Base-by-base conservation (phyloP, 306 rosid genomes). In the Prunus davidiana region DNA sequence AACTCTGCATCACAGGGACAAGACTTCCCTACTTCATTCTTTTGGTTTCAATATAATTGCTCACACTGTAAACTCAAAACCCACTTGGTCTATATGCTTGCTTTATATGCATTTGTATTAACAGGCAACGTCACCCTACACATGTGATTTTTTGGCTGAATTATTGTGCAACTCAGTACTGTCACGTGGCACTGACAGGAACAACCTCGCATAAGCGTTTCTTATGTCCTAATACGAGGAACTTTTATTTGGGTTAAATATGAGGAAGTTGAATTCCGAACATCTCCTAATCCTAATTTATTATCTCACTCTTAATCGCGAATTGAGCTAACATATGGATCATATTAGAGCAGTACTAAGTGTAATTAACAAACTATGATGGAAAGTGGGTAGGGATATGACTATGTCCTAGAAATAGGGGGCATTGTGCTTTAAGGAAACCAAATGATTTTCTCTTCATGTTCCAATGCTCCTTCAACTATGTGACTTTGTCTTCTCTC, bases 371-470 rank as follows among this genome's bases (percentile, higher is more conserved):
- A 52, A 79, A 78, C 30, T 45, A 75, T 57, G 12, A 52, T n/a
- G 69, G 41, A 76, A 69, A 38, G 73, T 43, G 63, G 72, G 68
- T 56, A 65, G 73, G 73, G 75, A 12, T 41, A 66, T 77, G 43
- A 82, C 70, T 25, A 67, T 82, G 88, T 82, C 86, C 63, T 30
- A 54, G 69, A 84, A 82, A 80, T 25, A 45, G 77, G 78, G 50
- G 85, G 84, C 88, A 89, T 83, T 63, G 73, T 80, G 77, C 80
- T 78, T 82, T 72, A 82, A 87, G 83, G 77, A 73, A 78, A 74
- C 86, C 78, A 80, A 73, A 52, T 82, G 75, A 66, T 76, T 67
- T 77, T 71, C 82, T 55, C 71, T 76, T 80, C 83, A 78, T 80
- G 76, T 83, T 82, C 83, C 63, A 76, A 81, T 69, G 57, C 51